These are phyloP conservation scores for Alternaria angustiovoidea DNA, from an alignment of 2,329 filamentous ascomycete species.

Conservation along the genomic window DNA sequence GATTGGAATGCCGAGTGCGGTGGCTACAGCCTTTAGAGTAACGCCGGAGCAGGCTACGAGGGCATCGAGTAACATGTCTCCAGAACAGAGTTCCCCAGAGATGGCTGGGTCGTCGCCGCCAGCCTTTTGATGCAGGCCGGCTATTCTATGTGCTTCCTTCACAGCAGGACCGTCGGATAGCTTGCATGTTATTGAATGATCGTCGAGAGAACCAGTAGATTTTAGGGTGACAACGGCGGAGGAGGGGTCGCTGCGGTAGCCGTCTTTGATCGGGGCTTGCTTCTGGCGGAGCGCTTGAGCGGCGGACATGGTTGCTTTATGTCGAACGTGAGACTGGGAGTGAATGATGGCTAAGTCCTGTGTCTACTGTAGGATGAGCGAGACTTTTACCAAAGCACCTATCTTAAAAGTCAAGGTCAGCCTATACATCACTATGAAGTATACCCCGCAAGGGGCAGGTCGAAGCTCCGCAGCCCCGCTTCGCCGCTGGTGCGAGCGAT, in stretches of 20 bases:
- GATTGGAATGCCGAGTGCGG: slow-evolving; percentile 56
- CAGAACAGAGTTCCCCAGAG: slow-evolving; percentile 59
- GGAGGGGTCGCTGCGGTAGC: slow-evolving; percentile 55
- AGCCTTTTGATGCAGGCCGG: slow-evolving; percentile 58
- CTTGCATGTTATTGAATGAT: slow-evolving; percentile 58
- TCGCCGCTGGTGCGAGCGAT: slow-evolving; percentile 28
- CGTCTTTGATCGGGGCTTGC: slow-evolving; percentile 59
- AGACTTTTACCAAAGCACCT: not conserved
- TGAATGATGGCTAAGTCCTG: not conserved
- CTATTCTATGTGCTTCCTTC: slow-evolving; percentile 53
- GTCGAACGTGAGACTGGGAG: not conserved
- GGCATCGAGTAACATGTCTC: slow-evolving; percentile 61
- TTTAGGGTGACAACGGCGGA: slow-evolving; percentile 58
- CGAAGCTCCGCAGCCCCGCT: slow-evolving; percentile 30
- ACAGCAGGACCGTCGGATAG: slow-evolving; percentile 54
- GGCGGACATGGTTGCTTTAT: slow-evolving; percentile 32
- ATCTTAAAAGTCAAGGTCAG: not conserved
- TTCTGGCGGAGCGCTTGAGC: slow-evolving; percentile 54
- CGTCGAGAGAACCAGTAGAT: slow-evolving; percentile 55
- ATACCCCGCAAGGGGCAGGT: slow-evolving; percentile 30
- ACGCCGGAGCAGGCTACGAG: slow-evolving; percentile 61
- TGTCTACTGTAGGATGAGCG: not conserved
- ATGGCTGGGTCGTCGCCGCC: slow-evolving; percentile 55
- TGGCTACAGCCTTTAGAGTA: slow-evolving; percentile 61
- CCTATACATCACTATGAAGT: slow-evolving; percentile 6